Percentiles rank a stretch among this genome's conserved stretches.
phyloP scores from a whole-genome alignment of 176 grass and related monocot species.

The Carex myosuroides region DNA sequence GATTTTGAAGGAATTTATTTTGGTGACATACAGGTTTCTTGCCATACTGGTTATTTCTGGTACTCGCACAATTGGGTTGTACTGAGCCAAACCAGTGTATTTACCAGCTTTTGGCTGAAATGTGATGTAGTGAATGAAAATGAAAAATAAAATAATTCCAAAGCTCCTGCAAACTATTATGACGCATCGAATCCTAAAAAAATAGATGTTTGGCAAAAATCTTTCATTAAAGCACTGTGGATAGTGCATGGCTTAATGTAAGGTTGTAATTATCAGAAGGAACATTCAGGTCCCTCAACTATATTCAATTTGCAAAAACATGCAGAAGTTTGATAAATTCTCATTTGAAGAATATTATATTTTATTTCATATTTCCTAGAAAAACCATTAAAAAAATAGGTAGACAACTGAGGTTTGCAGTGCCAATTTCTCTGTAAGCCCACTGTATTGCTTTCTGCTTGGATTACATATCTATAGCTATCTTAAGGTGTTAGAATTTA shows the following conservation, averaged over 20 bases:
- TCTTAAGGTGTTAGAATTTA: background rate
- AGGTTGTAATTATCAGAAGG: background rate
- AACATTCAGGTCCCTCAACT: background rate
- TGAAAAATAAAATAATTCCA: background rate
- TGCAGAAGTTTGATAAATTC: background rate
- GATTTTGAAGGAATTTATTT: background rate
- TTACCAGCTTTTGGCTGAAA: background rate
- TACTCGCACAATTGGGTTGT: background rate
- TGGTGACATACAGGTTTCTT: background rate
- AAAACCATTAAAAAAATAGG: background rate
- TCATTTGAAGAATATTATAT: background rate
- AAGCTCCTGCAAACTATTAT: background rate
- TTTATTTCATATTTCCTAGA: background rate
- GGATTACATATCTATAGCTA: background rate
- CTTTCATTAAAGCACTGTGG: background rate
- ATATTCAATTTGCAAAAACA: background rate
- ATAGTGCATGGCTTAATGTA: background rate
- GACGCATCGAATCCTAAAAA: background rate
- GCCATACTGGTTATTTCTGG: background rate
- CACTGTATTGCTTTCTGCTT: background rate
- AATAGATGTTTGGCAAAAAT: background rate
- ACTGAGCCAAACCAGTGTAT: background rate
- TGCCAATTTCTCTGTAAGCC: background rate
- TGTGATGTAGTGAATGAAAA: background rate
- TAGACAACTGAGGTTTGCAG: background rate